phyloP scores from a whole-genome alignment of 441 rosid genomes.

The Croton laevigatus region DNA sequence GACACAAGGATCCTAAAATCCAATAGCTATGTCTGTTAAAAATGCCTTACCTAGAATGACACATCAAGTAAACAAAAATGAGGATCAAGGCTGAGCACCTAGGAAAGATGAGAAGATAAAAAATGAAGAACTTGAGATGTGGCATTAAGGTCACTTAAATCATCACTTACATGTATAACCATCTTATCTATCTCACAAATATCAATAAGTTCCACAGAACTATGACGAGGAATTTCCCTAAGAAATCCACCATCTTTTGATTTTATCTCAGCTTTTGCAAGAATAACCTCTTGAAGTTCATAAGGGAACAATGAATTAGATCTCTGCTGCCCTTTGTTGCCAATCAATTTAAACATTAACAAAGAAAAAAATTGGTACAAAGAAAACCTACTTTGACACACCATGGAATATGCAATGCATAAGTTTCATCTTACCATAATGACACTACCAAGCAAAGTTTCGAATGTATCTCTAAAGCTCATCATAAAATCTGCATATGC shows the following conservation, averaged over 20 bases:
- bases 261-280: constrained; percentile 78
- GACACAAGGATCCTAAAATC: constrained; percentile 95
- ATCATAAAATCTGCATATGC: constrained; percentile 51
- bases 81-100: background rate
- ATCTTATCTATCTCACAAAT: constrained; percentile 95
- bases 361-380: background rate
- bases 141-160: background rate
- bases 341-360: background rate
- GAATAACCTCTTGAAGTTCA: constrained; percentile 73
- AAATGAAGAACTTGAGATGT: background rate
- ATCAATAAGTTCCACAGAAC: constrained; percentile 81
- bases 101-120: background rate
- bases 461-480: constrained; percentile 45
- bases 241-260: constrained; percentile 93
- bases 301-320: constrained; percentile 86
- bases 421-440: constrained; percentile 33
- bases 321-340: no score
- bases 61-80: background rate
- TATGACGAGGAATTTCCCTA: constrained; percentile 85
- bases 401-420: constrained; percentile 5
- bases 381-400: constrained; percentile 7
- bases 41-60: constrained; percentile 62
- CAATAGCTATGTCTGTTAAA: constrained; percentile 79
- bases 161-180: constrained; percentile 99
- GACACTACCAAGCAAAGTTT: constrained; percentile 37